phyloP scores from a whole-genome alignment of 495 filamentous ascomycete species.

The Letharia columbiana region DNA sequence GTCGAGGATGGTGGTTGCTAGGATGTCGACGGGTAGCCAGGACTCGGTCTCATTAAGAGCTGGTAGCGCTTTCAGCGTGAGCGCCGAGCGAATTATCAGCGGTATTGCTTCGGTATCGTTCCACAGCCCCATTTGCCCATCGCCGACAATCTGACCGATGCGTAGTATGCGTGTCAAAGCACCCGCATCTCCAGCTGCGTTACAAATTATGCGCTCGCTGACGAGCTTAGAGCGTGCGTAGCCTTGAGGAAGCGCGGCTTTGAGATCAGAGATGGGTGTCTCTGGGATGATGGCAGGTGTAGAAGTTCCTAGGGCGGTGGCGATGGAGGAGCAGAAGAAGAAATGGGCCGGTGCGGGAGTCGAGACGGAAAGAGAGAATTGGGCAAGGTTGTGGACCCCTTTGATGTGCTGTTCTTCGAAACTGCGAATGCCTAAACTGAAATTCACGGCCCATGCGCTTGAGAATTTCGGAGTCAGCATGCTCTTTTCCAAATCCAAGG shows the following conservation, averaged over 20 bases:
- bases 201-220: constrained; percentile 42
- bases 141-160: constrained; percentile 52
- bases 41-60: constrained; percentile 37
- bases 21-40: constrained; percentile 51
- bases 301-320: constrained; percentile 20
- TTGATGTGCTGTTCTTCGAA: constrained; percentile 33
- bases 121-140: constrained; percentile 45
- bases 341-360: constrained; percentile 37
- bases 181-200: constrained; percentile 32
- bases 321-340: constrained; percentile 49
- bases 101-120: constrained; percentile 52
- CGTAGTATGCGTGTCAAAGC: constrained; percentile 42
- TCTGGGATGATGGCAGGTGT: constrained; percentile 34
- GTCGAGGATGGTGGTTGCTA: constrained; percentile 42
- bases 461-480: not conserved
- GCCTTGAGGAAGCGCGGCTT: constrained; percentile 40
- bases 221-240: constrained; percentile 53
- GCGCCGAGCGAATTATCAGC: constrained; percentile 45
- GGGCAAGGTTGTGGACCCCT: constrained; percentile 45
- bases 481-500: not conserved
- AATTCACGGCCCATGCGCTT: constrained; percentile 20
- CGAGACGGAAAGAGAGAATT: constrained; percentile 42
- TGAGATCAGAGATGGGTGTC: constrained; percentile 33
- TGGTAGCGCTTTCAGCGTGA: constrained; percentile 43
- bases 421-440: constrained; percentile 26